Conservation (phyloP, 2,329 filamentous ascomycete genomes). For the Colletotrichum caudatum region DNA sequence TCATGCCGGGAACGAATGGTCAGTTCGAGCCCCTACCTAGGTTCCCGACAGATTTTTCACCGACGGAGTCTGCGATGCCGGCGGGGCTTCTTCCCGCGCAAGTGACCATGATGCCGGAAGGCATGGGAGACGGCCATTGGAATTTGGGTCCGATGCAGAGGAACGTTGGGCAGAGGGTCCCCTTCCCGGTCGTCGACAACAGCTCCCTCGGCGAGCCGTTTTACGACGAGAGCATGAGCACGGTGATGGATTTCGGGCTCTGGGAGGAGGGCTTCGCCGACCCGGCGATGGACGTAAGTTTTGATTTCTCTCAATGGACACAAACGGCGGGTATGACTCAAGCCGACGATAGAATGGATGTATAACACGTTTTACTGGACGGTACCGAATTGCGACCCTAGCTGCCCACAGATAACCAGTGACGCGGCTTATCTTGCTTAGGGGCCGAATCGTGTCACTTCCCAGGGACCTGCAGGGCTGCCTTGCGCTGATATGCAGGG, state of each 20-base stretch:
- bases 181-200: constrained; percentile 48
- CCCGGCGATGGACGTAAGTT: constrained; percentile 50
- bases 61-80: constrained; percentile 24
- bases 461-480: constrained; percentile 10
- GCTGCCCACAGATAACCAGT: background rate
- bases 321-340: constrained; percentile 37
- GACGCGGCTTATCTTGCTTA: constrained; percentile 14
- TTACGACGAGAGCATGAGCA: constrained; percentile 46
- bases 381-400: no score
- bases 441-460: background rate
- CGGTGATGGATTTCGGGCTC: constrained; percentile 50
- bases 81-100: background rate
- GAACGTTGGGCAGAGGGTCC: constrained; percentile 22
- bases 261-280: constrained; percentile 56
- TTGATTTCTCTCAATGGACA: constrained; percentile 50
- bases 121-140: constrained; percentile 7
- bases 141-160: constrained; percentile 4
- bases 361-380: constrained; percentile 12
- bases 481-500: constrained; percentile 3
- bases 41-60: constrained; percentile 25
- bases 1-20: constrained; percentile 41
- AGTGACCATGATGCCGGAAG: background rate
- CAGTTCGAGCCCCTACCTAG: constrained; percentile 11
- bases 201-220: constrained; percentile 47
- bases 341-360: constrained; percentile 37